phyloP scores from a whole-genome alignment of 495 filamentous ascomycete genomes.

The Zalerion maritima region DNA sequence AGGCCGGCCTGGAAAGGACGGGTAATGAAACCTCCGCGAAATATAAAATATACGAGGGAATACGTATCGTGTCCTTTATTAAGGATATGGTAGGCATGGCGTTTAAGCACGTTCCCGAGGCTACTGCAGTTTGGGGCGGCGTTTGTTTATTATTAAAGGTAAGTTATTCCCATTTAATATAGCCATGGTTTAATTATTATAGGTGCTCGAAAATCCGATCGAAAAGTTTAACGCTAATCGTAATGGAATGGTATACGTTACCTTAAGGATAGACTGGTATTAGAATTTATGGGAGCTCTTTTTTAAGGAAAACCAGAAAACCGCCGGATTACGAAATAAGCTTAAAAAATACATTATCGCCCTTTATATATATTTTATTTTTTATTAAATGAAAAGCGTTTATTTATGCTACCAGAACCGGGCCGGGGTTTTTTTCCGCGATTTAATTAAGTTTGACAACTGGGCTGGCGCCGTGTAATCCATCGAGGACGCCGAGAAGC shows the following conservation, averaged over 20 bases:
- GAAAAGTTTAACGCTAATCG: slow-evolving; percentile 3
- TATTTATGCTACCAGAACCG: slow-evolving; percentile 18
- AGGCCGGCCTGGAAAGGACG: slow-evolving; percentile 6
- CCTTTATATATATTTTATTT: slow-evolving; percentile 17
- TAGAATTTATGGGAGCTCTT: slow-evolving; percentile 14
- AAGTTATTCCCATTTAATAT: background rate
- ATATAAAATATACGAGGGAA: slow-evolving; percentile 1
- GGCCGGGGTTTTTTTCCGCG: slow-evolving; percentile 10
- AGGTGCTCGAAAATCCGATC: slow-evolving; percentile 5
- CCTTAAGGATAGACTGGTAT: slow-evolving; percentile 22
- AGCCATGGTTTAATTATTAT: background rate
- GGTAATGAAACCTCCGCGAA: slow-evolving; percentile 4
- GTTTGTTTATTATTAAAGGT: slow-evolving; percentile 4
- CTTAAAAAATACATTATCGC: slow-evolving; percentile 9
- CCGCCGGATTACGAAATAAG: slow-evolving; percentile 4
- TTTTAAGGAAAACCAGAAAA: slow-evolving; percentile 8
- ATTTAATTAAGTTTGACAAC: slow-evolving; percentile 7
- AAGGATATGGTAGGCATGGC: slow-evolving; percentile 1
- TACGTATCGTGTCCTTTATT: slow-evolving; percentile 1
- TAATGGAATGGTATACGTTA: slow-evolving; percentile 12
- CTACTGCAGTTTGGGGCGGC: slow-evolving; percentile 3
- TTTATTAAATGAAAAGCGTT: slow-evolving; percentile 22
- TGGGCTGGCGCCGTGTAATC: slow-evolving; percentile 14
- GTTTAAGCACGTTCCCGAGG: slow-evolving; percentile 1
- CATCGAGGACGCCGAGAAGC: slow-evolving; percentile 10